Conservation (phyloP, 2,329 filamentous ascomycete genomes). For the Pseudohalonectria lignicola region DNA sequence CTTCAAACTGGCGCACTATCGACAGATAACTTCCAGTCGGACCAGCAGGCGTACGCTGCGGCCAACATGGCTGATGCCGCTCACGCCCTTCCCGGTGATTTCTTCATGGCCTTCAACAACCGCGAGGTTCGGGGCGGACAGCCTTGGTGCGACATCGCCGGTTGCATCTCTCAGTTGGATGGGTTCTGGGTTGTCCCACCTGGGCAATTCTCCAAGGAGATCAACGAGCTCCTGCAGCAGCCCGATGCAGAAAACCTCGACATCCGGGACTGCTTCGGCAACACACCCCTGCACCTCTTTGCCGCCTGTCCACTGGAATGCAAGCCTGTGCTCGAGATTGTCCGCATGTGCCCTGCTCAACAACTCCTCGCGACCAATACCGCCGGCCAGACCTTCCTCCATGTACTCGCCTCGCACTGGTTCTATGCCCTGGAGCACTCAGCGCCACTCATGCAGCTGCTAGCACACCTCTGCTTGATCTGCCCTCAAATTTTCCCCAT, state of each 20-base stretch:
- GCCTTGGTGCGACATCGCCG: conserved; percentile 21
- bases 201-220: conserved; percentile 16
- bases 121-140: no score
- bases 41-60: conserved; percentile 13
- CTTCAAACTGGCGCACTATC: background rate
- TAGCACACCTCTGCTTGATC: conserved; percentile 14
- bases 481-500: conserved; percentile 1
- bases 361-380: conserved; percentile 24
- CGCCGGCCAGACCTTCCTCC: conserved; percentile 36
- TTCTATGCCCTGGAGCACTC: conserved; percentile 14
- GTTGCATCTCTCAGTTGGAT: conserved; percentile 10
- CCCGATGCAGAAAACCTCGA: conserved; percentile 12
- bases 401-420: conserved; percentile 26
- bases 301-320: conserved; percentile 23
- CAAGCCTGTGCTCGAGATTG: conserved; percentile 15
- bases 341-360: conserved; percentile 11
- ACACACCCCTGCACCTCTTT: conserved; percentile 35
- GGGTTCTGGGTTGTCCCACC: conserved; percentile 16
- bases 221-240: conserved; percentile 10
- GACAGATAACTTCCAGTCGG: no score
- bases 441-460: conserved; percentile 14
- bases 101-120: conserved; percentile 20
- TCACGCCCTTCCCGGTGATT: conserved; percentile 36
- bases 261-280: conserved; percentile 30
- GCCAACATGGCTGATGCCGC: conserved; percentile 8